Percentiles rank a stretch among this genome's conserved stretches.
These are phyloP conservation scores for Mycena crocata DNA, from an alignment of 768 basidiomycete genomes.

Conservation along the genomic window DNA sequence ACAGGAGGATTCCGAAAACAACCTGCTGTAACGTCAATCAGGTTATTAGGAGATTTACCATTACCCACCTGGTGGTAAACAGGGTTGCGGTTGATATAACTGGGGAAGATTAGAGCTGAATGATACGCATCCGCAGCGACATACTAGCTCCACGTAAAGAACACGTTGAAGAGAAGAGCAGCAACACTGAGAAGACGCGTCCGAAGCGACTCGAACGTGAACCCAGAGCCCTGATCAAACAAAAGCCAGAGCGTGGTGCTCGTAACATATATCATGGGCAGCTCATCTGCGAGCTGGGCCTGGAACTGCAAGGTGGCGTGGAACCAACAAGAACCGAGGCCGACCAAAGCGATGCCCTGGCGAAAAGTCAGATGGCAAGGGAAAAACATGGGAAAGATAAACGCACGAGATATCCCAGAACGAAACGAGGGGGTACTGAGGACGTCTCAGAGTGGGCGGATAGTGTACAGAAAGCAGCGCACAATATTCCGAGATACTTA, in stretches of 20 bases:
- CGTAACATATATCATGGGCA: slow-evolving; percentile 79
- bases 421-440: slow-evolving; percentile 55
- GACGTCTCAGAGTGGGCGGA: slow-evolving; percentile 39
- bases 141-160: slow-evolving; percentile 83
- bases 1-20: slow-evolving; percentile 72
- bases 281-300: slow-evolving; percentile 84
- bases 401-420: slow-evolving; percentile 55
- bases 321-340: slow-evolving; percentile 83
- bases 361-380: slow-evolving; percentile 7
- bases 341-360: slow-evolving; percentile 79
- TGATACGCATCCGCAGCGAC: slow-evolving; percentile 39
- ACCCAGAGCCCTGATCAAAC: slow-evolving; percentile 69
- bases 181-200: slow-evolving; percentile 54
- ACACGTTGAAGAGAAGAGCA: slow-evolving; percentile 60
- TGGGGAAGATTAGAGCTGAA: slow-evolving; percentile 38
- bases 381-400: neutral
- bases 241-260: slow-evolving; percentile 70
- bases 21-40: too few species aligned
- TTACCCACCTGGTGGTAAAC: slow-evolving; percentile 90
- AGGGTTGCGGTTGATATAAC: slow-evolving; percentile 77
- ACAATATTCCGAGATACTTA: slow-evolving; percentile 16
- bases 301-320: slow-evolving; percentile 81
- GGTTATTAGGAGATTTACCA: too few species aligned
- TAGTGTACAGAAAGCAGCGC: neutral
- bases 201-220: slow-evolving; percentile 48